Evolutionary conservation across 2,329 filamentous ascomycete genomes (phyloP), one percentile per base, ranked within the genome.

Genomic region (Arthrinium phaeospermum): DNA sequence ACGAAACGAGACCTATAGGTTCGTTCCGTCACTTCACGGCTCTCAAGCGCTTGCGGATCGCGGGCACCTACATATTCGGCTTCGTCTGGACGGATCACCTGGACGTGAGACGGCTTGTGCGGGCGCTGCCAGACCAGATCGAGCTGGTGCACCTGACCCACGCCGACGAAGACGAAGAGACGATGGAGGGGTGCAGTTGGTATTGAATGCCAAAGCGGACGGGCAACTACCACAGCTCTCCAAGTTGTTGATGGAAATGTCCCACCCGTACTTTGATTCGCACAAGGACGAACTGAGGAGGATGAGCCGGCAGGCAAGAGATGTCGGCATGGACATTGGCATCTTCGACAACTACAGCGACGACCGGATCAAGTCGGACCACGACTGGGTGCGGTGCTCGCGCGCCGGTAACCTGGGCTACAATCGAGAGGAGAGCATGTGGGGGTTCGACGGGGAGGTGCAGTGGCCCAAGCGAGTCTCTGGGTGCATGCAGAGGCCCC

Each of bases 141-240:
- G 71, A 73, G 19, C 19, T 46, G 8, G 19, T 72, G 1, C 49
- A 61, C 30, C 24, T 73, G 22, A 53, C 71, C 1, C 72, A 73
- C 46, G 68, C 72, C 19, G 72, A 73, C 16, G 72, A 73, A 44
- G 72, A 73, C 49, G 72, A 73, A 7, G 72, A 73, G 68, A 68
- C 71, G 19, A n/a, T 72, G 7, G 68, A 27, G 72, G 72, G 12
- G 30, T 71, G 8, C 14, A 24, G 7, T 12, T 49, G 45, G 27
- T 73, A 24, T 10, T 73, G 30, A 30, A 57, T 13, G 71, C 71
- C 64, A 72, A 64, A 47, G 44, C 24, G 14, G 37, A 49, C 19
- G 72, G 72, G 27, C 47, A 49, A 14, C 24, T 72, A 0, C 53
- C 34, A 13, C 14, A 72, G 19, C 27, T 73, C 13, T 64, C 16